These are phyloP conservation scores for Capsicum rhomboideum DNA, from an alignment of 257 asterid genomes.

Conservation along the genomic window DNA sequence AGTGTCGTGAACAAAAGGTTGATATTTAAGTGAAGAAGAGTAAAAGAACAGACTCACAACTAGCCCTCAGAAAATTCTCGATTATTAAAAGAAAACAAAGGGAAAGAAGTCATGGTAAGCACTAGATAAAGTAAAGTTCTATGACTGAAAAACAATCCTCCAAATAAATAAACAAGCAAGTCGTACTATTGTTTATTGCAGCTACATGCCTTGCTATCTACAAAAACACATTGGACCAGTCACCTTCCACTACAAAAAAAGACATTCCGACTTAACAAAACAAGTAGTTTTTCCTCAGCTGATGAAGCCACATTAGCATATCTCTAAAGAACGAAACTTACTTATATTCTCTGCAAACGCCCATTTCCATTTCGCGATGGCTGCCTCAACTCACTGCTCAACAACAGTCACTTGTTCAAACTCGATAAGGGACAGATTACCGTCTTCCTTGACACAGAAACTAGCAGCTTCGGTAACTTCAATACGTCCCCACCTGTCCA, in stretches of 20 bases:
- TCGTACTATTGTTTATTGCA: not conserved
- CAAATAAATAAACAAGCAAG: not conserved
- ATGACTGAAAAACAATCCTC: not conserved
- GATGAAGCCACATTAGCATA: not conserved
- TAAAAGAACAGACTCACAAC: not conserved
- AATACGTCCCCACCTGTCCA: conserved; percentile 80
- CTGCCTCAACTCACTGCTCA: conserved; percentile 21
- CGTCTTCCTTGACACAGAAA: conserved; percentile 63
- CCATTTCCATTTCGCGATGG: not conserved
- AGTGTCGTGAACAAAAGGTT: too few relatives aligned
- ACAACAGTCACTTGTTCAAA: conserved; percentile 61
- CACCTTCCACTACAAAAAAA: not conserved
- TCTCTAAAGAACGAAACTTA: not conserved
- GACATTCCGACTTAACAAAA: not conserved
- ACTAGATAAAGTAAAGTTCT: not conserved
- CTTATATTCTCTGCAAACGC: not conserved
- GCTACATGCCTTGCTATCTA: conserved; percentile 1
- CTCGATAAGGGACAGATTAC: conserved; percentile 67
- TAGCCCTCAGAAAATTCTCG: not conserved
- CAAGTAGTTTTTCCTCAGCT: not conserved
- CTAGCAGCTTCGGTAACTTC: conserved; percentile 61
- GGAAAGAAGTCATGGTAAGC: not conserved
- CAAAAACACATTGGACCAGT: not conserved
- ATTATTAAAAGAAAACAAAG: not conserved
- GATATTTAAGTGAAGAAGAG: too few relatives aligned